Percentiles rank a stretch among this genome's conserved stretches.
Conservation (phyloP, 805 yeast species). For the Sugiyamaella boreocaroliniensis region DNA sequence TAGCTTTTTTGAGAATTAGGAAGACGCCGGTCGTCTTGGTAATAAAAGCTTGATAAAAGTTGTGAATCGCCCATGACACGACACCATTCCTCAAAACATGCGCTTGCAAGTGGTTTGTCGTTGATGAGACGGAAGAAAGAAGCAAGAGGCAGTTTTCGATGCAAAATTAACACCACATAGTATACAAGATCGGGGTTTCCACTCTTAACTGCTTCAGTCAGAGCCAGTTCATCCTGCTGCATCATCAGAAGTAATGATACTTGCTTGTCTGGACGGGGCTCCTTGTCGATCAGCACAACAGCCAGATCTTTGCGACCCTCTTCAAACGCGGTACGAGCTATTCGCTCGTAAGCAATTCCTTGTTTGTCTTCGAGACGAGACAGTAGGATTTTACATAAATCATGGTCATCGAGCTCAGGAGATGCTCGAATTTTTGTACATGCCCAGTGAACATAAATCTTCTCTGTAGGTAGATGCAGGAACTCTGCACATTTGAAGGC, state of each 20-base stretch:
- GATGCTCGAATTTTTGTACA: conserved; percentile 56
- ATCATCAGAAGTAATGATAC: conserved; percentile 59
- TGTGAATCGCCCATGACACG: conserved; percentile 28
- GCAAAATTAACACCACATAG: conserved; percentile 50
- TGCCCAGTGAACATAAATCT: conserved; percentile 75
- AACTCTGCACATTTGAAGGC: conserved; percentile 56
- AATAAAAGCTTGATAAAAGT: conserved; percentile 47
- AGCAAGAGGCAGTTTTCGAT: conserved; percentile 50
- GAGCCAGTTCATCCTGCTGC: conserved; percentile 65
- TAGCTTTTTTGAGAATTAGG: conserved; percentile 42
- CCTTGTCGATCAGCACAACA: conserved; percentile 58
- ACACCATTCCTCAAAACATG: conserved; percentile 36
- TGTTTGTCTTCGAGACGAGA: conserved; percentile 38
- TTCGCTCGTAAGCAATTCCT: conserved; percentile 49
- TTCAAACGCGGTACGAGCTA: conserved; percentile 61
- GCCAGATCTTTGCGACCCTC: conserved; percentile 77
- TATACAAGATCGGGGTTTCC: conserved; percentile 55
- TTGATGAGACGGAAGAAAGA: conserved; percentile 64
- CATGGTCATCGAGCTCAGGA: conserved; percentile 49
- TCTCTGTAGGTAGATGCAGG: conserved; percentile 40
- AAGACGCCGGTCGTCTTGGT: conserved; percentile 54
- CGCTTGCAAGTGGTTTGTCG: conserved; percentile 37
- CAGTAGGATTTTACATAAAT: conserved; percentile 45
- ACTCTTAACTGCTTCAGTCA: conserved; percentile 57
- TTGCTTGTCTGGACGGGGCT: conserved; percentile 54